A percentile compares a stretch with the other conserved stretches of the same genome.
These are phyloP conservation scores for Echinosphaeria canescens DNA, from an alignment of 2,329 filamentous ascomycete genomes.

Conservation along the genomic window DNA sequence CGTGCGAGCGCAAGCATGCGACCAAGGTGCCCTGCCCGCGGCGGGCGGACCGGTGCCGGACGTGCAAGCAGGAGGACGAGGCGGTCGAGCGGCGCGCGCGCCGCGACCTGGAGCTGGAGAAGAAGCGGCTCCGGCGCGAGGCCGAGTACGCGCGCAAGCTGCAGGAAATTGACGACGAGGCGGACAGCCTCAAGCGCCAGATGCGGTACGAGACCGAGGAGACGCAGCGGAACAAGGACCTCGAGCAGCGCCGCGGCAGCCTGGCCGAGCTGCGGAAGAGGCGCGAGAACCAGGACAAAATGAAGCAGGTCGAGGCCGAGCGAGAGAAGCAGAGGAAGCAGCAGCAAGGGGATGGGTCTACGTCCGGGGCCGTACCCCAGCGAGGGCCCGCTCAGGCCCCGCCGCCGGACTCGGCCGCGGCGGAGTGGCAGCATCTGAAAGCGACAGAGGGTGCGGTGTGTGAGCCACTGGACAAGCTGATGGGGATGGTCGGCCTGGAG, in stretches of 20 bases:
- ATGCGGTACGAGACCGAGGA: conserved; percentile 20
- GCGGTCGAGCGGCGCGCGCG: conserved; percentile 17
- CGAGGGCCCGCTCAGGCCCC: not conserved
- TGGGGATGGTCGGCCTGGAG: conserved; percentile 52
- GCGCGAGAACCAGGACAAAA: too few species aligned
- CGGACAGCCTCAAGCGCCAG: conserved; percentile 20
- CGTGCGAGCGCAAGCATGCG: conserved; percentile 29
- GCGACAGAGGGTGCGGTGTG: conserved; percentile 24
- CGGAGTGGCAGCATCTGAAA: conserved; percentile 44
- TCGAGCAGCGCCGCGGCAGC: conserved; percentile 23
- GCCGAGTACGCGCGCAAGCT: conserved; percentile 20
- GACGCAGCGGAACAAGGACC: conserved; percentile 15
- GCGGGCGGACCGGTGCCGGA: conserved; percentile 16
- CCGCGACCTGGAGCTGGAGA: conserved; percentile 27
- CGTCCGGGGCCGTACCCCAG: conserved; percentile 1
- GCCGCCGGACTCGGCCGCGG: conserved; percentile 11
- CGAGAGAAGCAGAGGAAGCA: conserved; percentile 5
- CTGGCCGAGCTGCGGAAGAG: conserved; percentile 21
- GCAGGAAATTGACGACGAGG: conserved; percentile 27
- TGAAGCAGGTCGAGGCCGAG: conserved; percentile 9
- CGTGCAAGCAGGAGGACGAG: conserved; percentile 27
- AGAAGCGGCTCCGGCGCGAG: conserved; percentile 19
- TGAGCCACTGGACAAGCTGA: conserved; percentile 34
- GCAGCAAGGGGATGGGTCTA: conserved; percentile 1
- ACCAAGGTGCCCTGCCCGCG: conserved; percentile 21